phyloP scores from a whole-genome alignment of 2,329 filamentous ascomycete species.

The Mycosphaerella sp. region DNA sequence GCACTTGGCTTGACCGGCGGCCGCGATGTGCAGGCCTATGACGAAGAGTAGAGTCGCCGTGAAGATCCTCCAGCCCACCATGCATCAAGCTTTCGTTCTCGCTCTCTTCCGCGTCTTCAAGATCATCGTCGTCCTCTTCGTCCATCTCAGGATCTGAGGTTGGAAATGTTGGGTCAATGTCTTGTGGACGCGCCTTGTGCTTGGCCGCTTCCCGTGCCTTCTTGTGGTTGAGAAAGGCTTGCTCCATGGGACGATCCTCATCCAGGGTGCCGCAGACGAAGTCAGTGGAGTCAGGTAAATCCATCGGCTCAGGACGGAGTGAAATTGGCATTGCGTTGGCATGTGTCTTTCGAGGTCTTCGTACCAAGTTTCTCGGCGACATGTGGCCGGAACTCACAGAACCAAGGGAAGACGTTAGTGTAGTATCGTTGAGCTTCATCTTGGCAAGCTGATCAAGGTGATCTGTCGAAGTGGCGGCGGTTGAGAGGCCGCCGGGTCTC shows the following conservation, averaged over 20 bases:
- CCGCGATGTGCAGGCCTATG: constrained; percentile 34
- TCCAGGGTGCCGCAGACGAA: constrained; percentile 98
- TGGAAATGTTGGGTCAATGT: constrained; percentile 95
- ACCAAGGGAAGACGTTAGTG: constrained; percentile 51
- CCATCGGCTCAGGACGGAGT: constrained; percentile 45
- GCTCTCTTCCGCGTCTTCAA: constrained; percentile 55
- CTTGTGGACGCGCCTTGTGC: constrained; percentile 79
- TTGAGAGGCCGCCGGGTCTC: constrained; percentile 51
- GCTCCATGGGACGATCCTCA: constrained; percentile 90
- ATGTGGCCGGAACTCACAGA: constrained; percentile 39
- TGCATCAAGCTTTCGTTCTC: constrained; percentile 61
- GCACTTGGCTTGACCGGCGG: constrained; percentile 15
- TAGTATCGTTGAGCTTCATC: constrained; percentile 41
- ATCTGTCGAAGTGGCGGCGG: constrained; percentile 51
- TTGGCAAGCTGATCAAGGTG: constrained; percentile 44
- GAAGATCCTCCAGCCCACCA: constrained; percentile 41
- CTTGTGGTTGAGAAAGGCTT: constrained; percentile 80
- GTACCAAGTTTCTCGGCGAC: constrained; percentile 11
- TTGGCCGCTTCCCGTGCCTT: constrained; percentile 76
- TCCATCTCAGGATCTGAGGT: constrained; percentile 85
- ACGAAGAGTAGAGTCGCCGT: constrained; percentile 33
- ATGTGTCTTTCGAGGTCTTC: constrained; percentile 13
- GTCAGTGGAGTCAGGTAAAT: constrained; percentile 93
- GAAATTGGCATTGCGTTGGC: constrained; percentile 38
- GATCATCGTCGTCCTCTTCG: constrained; percentile 64